Base-by-base conservation (phyloP, 495 filamentous ascomycete genomes). In the Massariosphaeria phaeospora region DNA sequence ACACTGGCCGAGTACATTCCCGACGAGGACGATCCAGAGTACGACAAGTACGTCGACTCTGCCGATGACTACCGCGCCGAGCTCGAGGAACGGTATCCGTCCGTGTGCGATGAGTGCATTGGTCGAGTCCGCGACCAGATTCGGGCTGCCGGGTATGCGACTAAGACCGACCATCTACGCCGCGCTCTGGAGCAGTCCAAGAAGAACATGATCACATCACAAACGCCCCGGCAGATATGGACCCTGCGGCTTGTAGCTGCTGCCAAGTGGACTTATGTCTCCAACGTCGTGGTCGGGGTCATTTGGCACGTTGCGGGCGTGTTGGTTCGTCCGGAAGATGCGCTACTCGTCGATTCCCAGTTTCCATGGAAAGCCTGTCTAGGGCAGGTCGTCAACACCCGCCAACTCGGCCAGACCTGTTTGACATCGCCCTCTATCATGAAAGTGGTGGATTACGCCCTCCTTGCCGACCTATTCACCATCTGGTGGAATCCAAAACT, bases 401-500 rank as follows among this genome's bases (percentile, higher is more conserved):
- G 63, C 25, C 50, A n/a, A 38, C 54, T 56, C 12, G 50, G 48
- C 9, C 30, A 18, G 10, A 6, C 5, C 40, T 58, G 55, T 42
- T 42, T 47, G 25, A 35, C 23, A 11, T 39, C 43, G 5, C 27
- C 41, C 5, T 8, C 11, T 3, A 24, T 54, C 17, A 10, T 51
- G 27, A 21, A 33, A 9, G 46, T 60, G 52, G 81, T 69, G 55
- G 75, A 62, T 29, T 55, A 66, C 70, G 70, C 76, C 13, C 70
- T 84, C 23, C 53, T 76, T 18, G 67, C 77, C 2, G 80, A 78
- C 21, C 55, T 84, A 23, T 58, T 79, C 5, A 77, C 83, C 1
- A 66, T 83, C 11, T 89, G 84, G 80, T 95, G 87, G 85, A 91
- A 90, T 57, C 85, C 85, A 6, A 78, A 77, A 48, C 74, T 88